Conservation (phyloP, 306 rosid species). For the Casuarina equisetifolia region DNA sequence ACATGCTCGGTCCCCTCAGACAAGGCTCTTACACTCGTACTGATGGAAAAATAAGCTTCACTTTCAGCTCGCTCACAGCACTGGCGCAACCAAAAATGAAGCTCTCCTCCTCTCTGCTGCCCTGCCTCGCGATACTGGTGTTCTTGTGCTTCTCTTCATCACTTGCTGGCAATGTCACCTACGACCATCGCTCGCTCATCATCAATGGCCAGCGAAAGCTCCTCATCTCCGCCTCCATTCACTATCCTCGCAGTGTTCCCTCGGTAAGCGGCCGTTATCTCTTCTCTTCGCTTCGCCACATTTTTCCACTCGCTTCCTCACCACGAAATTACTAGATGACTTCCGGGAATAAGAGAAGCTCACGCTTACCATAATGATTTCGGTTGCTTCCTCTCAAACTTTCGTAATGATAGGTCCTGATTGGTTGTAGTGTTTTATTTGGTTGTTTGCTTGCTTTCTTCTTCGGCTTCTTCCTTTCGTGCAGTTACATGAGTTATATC, state of each 20-base stretch:
- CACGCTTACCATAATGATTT: neutral
- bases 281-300: neutral
- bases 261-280: conserved; percentile 38
- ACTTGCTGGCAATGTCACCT: conserved; percentile 57
- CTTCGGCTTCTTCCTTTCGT: neutral
- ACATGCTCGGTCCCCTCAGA: conserved; percentile 21
- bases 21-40: no score
- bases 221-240: conserved; percentile 88
- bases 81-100: conserved; percentile 24
- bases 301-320: neutral
- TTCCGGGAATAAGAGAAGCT: neutral
- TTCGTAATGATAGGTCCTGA: neutral
- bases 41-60: neutral
- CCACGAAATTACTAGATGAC: neutral
- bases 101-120: neutral
- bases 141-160: conserved; percentile 20
- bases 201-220: conserved; percentile 75
- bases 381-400: neutral
- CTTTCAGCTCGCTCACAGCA: neutral
- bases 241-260: conserved; percentile 95
- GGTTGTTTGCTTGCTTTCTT: neutral
- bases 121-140: neutral
- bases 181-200: conserved; percentile 78
- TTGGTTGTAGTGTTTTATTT: neutral
- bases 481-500: neutral